Evolutionary conservation across 1,139 yeast genomes (phyloP).

Genomic region (Suhomyces yuchorum): DNA sequence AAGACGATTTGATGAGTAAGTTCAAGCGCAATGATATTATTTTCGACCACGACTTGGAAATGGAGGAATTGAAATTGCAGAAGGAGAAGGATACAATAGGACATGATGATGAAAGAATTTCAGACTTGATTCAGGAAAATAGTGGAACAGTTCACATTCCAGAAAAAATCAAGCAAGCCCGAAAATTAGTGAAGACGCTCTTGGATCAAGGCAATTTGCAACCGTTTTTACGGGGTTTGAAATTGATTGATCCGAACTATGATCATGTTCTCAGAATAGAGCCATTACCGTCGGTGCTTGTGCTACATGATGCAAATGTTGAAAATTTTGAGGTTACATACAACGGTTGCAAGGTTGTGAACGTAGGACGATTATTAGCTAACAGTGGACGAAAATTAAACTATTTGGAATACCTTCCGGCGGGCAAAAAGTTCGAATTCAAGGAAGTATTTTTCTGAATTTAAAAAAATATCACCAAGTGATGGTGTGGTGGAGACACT

Average conservation of each 20-base stretch:
- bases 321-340: slow-evolving; percentile 75
- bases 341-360: slow-evolving; percentile 79
- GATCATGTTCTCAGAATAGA: slow-evolving; percentile 70
- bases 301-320: slow-evolving; percentile 68
- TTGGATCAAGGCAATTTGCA: slow-evolving; percentile 86
- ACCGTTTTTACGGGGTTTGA: slow-evolving; percentile 65
- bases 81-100: slow-evolving; percentile 19
- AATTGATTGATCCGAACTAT: slow-evolving; percentile 69
- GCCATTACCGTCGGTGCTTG: slow-evolving; percentile 74
- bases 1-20: slow-evolving; percentile 73
- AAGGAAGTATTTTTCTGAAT: slow-evolving; percentile 28
- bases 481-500: neutral
- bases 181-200: slow-evolving; percentile 75
- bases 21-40: slow-evolving; percentile 69
- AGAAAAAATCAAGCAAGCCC: slow-evolving; percentile 54
- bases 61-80: slow-evolving; percentile 28
- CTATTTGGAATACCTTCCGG: slow-evolving; percentile 73
- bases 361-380: slow-evolving; percentile 61
- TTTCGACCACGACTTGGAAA: slow-evolving; percentile 47
- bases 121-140: slow-evolving; percentile 17
- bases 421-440: slow-evolving; percentile 50
- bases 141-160: slow-evolving; percentile 18
- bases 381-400: slow-evolving; percentile 50
- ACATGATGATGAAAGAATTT: slow-evolving; percentile 18
- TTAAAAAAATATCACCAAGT: neutral